These are phyloP conservation scores for Hamamelis virginiana DNA, from an alignment of 164 flowering plant species.

Conservation along the genomic window DNA sequence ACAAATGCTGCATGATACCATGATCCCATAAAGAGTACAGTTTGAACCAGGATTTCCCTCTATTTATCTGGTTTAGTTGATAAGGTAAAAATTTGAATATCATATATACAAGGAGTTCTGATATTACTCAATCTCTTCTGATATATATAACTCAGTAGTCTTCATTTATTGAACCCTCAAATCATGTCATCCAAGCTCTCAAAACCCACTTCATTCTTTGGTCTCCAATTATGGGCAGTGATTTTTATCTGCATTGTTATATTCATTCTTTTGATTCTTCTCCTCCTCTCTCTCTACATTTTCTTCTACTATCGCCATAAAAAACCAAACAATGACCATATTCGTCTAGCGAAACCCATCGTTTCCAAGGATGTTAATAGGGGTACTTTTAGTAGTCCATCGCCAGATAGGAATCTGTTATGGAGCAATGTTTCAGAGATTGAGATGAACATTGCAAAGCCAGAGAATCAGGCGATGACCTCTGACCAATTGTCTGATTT, in stretches of 20 bases:
- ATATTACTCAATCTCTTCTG: no score
- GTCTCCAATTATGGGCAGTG: constrained; percentile 30
- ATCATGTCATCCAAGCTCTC: constrained; percentile 17
- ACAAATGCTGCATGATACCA: no score
- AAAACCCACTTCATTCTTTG: constrained; percentile 25
- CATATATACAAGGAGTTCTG: no score
- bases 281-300: constrained; percentile 12
- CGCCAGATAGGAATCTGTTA: constrained; percentile 23
- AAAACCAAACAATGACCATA: constrained; percentile 4
- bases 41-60: no score
- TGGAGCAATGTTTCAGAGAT: constrained; percentile 8
- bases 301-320: constrained; percentile 9
- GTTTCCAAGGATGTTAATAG: not conserved
- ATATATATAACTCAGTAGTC: no score
- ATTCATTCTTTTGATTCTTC: constrained; percentile 7
- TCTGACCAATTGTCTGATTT: constrained; percentile 6
- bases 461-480: constrained; percentile 4
- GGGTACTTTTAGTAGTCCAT: constrained; percentile 6
- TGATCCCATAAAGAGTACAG: no score
- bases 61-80: no score
- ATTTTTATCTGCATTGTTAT: constrained; percentile 8
- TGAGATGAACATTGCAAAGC: constrained; percentile 15
- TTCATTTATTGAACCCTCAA: not conserved
- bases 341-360: constrained; percentile 5
- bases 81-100: no score